Evolutionary conservation across 1,139 yeast species (phyloP), one percentile per base, ranked within the genome.

Genomic region (Taiozyma sp.): DNA sequence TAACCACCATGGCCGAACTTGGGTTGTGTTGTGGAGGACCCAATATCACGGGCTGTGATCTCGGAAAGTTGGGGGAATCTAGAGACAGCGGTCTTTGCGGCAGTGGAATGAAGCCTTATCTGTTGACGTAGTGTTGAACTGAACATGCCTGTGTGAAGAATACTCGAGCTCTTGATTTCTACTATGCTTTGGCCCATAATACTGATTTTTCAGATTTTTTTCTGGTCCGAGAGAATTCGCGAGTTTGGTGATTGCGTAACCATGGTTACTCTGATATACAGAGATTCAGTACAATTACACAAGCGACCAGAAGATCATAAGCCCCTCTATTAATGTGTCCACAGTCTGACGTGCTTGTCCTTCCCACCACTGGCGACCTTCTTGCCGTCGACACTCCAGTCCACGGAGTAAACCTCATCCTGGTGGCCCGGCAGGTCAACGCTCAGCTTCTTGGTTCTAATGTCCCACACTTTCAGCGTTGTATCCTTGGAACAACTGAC

Each of bases 401-500:
- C 99, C 3, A 95, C 97, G 0, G 98, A 96, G 66, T 82, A 93
- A 1, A 93, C 97, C 68, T 93, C 99, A 64, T 93, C 99, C 22
- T 83, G 75, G 67, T 93, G 99, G 1, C 99, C 99, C 0, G 99
- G 98, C 54, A 93, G 77, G 70, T 93, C 99, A 16, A 87, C 91
- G 58, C 83, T 79, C 55, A 93, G 74, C 66, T 93, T 92, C 57
- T 87, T 78, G 4, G 96, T 87, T 61, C 88, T 78, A 30, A 93
- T 83, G 67, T 93, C 98, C 99, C 99, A 93, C 2, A 93, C 96
- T 70, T 93, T 93, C 64, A 95, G 78, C 0, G 99, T 95, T 2
- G 99, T 92, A 67, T 93, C 99, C 68, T 93, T 93, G 24, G 97
- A 91, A 65, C 96, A 88, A 64, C 96, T 87, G 8, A 92, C 99